Percentiles rank a stretch among this genome's conserved stretches.
Evolutionary conservation across 352 stramenopile genomes (phyloP).

Genomic region (Pythium aphanidermatum): DNA sequence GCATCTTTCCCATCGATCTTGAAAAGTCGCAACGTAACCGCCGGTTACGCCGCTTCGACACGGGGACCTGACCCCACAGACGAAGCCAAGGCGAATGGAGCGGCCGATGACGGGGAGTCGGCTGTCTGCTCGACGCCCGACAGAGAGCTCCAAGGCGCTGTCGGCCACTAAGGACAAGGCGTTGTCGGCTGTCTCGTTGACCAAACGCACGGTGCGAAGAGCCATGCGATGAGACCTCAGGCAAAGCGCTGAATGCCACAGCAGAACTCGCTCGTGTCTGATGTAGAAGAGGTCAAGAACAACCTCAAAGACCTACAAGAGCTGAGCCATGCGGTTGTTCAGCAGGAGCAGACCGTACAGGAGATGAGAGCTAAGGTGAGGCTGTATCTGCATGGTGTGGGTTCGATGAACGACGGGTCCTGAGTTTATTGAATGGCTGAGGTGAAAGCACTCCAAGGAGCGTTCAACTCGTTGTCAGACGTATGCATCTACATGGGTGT

Average conservation of each 20-base stretch:
- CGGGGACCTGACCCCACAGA: too few species aligned
- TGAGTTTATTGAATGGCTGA: too few species aligned
- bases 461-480: conserved; percentile 54
- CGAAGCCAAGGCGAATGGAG: conserved; percentile 1
- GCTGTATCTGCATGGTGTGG: too few species aligned
- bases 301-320: conserved; percentile 40
- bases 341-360: conserved; percentile 43
- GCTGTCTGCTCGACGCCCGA: conserved; percentile 25
- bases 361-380: conserved; percentile 34
- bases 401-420: too few species aligned
- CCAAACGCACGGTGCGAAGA: conserved; percentile 42
- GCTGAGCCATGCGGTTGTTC: conserved; percentile 33
- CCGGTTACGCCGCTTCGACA: not conserved
- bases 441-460: conserved; percentile 40
- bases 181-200: conserved; percentile 44
- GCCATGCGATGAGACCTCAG: not conserved
- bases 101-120: conserved; percentile 6
- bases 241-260: not conserved
- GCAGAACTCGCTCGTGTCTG: conserved; percentile 39
- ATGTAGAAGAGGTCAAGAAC: conserved; percentile 53
- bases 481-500: conserved; percentile 36
- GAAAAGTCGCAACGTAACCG: not conserved
- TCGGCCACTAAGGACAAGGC: conserved; percentile 44
- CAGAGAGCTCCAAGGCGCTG: conserved; percentile 40
- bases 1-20: not conserved